Conservation (phyloP, 2,329 filamentous ascomycete genomes). For the Aureobasidium sp. region DNA sequence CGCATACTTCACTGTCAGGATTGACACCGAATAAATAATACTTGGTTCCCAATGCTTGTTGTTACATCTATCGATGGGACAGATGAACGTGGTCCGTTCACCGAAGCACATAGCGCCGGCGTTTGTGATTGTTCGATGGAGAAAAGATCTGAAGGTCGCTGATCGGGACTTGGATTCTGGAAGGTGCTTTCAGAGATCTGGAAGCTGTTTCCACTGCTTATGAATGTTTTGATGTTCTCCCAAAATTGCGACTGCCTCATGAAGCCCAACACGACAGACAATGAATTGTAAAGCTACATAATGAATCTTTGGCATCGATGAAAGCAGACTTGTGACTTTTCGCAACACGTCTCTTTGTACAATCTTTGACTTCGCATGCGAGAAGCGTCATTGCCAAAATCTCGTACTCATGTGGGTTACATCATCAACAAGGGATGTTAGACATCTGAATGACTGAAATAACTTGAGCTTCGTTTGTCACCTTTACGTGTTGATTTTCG, state of each 20-base stretch:
- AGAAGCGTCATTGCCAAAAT: background rate
- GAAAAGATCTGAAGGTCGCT: too few species aligned
- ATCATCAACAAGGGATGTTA: too few species aligned
- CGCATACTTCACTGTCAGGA: background rate
- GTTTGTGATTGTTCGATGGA: background rate
- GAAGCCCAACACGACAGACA: background rate
- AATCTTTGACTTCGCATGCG: background rate
- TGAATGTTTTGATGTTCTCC: background rate
- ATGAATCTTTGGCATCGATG: background rate
- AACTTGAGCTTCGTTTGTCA: too few species aligned
- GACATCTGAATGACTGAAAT: too few species aligned
- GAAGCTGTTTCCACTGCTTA: background rate
- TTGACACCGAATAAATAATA: background rate
- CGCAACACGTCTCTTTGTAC: background rate
- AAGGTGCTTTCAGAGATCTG: background rate
- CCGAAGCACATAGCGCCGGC: background rate
- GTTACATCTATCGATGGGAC: background rate
- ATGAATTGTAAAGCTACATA: background rate
- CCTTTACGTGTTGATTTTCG: too few species aligned
- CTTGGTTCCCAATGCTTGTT: background rate
- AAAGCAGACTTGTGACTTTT: background rate
- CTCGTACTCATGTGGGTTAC: too few species aligned
- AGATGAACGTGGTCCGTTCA: background rate
- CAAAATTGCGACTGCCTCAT: background rate
- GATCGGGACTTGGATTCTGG: too few species aligned